These are phyloP conservation scores for Cyclotella choctawhatcheeana DNA, from an alignment of 108 stramenopile species.

Conservation along the genomic window DNA sequence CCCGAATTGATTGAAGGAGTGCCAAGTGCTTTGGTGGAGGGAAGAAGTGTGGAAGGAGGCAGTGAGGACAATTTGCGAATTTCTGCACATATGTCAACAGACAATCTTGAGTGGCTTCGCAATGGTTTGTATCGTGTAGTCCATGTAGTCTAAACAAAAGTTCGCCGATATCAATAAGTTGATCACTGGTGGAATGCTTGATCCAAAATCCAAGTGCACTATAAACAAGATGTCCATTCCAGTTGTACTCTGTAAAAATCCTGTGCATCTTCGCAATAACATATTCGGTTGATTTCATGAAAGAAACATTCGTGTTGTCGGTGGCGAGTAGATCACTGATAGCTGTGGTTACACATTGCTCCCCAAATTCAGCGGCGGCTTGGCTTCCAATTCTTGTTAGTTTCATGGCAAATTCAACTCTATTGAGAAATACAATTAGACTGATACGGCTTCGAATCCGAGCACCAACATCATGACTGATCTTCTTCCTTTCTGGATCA, in stretches of 20 bases:
- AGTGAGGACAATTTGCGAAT: neutral
- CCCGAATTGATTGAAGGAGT: neutral
- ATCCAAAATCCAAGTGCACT: too few relatives aligned
- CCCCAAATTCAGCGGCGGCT: neutral
- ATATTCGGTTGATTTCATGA: neutral
- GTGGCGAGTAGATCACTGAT: neutral
- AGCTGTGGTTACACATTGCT: neutral
- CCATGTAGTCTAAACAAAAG: too few relatives aligned
- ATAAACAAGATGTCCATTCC: neutral
- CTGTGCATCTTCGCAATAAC: too few relatives aligned
- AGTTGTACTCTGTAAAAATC: neutral
- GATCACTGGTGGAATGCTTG: too few relatives aligned
- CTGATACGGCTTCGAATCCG: neutral
- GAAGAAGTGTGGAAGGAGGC: neutral
- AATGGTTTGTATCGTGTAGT: too few relatives aligned
- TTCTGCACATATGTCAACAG: too few relatives aligned
- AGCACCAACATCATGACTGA: neutral
- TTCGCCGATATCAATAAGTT: too few relatives aligned
- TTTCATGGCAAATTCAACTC: neutral
- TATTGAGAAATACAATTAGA: neutral
- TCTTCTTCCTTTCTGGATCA: neutral
- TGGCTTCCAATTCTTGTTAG: neutral
- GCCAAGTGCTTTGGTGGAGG: neutral
- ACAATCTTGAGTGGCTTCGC: too few relatives aligned
- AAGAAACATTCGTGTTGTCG: neutral